phyloP scores from a whole-genome alignment of 2,329 filamentous ascomycete genomes.

The Diaporthe citriasiana region DNA sequence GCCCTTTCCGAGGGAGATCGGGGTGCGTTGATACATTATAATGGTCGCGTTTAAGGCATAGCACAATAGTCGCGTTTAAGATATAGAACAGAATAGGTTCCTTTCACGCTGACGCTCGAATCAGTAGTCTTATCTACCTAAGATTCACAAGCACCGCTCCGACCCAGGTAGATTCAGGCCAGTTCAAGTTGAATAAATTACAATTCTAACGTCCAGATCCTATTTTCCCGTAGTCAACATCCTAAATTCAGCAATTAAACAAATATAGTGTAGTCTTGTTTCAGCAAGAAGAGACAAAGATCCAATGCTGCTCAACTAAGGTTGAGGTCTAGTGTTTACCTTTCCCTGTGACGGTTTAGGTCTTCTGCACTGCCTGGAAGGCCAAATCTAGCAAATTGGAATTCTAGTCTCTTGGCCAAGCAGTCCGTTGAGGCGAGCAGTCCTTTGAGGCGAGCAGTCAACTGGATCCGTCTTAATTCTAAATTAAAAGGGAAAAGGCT shows the following conservation, averaged over 20 bases:
- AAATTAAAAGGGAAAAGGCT: too few relatives aligned
- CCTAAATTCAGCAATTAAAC: neutral
- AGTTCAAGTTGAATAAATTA: neutral
- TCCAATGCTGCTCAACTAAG: neutral
- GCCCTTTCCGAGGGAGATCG: neutral
- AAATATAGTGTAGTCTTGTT: conserved; percentile 8
- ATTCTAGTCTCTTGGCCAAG: too few relatives aligned
- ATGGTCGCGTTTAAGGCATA: neutral
- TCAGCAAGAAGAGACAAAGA: neutral
- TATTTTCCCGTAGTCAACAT: neutral
- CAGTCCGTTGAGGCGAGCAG: too few relatives aligned
- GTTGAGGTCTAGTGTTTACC: neutral
- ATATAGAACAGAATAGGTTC: neutral
- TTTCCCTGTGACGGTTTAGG: neutral
- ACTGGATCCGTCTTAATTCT: too few relatives aligned
- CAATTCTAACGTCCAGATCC: neutral
- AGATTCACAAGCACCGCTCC: neutral
- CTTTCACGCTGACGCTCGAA: neutral
- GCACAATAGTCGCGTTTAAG: neutral
- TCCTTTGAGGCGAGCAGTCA: too few relatives aligned
- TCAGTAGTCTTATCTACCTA: neutral
- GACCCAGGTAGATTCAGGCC: neutral
- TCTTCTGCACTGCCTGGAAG: neutral
- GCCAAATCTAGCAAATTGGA: too few relatives aligned
- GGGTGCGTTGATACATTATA: neutral